Evolutionary conservation across 2,329 filamentous ascomycete species (phyloP).

Genomic region (Botrytis hyacinthi): DNA sequence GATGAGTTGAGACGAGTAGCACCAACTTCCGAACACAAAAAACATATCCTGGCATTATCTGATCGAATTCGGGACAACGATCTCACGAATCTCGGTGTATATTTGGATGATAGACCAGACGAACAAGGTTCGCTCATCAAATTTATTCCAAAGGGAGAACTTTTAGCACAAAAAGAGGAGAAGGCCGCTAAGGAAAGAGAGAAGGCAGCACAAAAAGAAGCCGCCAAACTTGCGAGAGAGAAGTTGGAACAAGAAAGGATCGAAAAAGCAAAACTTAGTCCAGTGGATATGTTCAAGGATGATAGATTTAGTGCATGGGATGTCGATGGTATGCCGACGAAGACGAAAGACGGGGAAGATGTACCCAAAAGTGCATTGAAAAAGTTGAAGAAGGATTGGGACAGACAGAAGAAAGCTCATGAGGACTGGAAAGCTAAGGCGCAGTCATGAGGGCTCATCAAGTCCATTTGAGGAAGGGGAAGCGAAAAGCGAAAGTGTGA

Average conservation of each 20-base stretch:
- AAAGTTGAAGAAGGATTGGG: slow-evolving; percentile 86
- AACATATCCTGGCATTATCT: slow-evolving; percentile 72
- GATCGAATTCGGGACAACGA: slow-evolving; percentile 79
- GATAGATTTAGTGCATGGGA: slow-evolving; percentile 75
- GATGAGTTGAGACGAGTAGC: slow-evolving; percentile 56
- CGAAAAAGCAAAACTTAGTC: slow-evolving; percentile 56
- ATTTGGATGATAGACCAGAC: slow-evolving; percentile 72
- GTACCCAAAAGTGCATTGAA: slow-evolving; percentile 77
- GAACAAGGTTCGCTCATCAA: slow-evolving; percentile 70
- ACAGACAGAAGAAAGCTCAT: slow-evolving; percentile 82
- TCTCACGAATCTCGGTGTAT: slow-evolving; percentile 79
- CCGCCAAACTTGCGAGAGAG: slow-evolving; percentile 40
- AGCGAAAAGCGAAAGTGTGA: background rate
- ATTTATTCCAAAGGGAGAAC: slow-evolving; percentile 55
- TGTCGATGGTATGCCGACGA: slow-evolving; percentile 74
- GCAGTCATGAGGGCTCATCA: slow-evolving; percentile 4
- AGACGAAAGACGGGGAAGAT: slow-evolving; percentile 73
- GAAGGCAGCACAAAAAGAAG: slow-evolving; percentile 49
- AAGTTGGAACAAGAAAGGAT: slow-evolving; percentile 48
- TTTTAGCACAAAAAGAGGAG: slow-evolving; percentile 58
- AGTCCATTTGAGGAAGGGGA: background rate
- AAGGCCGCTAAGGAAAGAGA: slow-evolving; percentile 62
- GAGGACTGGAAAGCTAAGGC: slow-evolving; percentile 52
- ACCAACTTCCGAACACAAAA: slow-evolving; percentile 53
- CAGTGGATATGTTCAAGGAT: slow-evolving; percentile 58